Conservation (phyloP, 31 red algal species). For the Endocladia muricata region DNA sequence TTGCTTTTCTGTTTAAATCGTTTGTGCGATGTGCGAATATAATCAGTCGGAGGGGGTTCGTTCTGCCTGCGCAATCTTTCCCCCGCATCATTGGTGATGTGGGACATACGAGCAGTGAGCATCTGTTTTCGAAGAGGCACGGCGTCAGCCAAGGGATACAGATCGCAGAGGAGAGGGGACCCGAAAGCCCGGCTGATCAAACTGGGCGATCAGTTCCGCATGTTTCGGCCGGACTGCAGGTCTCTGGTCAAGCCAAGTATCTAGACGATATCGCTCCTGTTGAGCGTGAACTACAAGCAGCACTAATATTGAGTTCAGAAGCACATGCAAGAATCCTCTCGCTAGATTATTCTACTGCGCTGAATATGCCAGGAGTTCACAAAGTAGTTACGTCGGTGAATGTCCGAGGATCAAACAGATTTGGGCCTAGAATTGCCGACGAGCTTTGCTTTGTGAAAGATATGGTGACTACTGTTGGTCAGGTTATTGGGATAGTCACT, state of each 20-base stretch:
- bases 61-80: background rate
- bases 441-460: constrained; percentile 74
- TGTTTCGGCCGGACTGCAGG: constrained; percentile 56
- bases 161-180: constrained; percentile 22
- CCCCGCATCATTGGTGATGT: background rate
- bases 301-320: constrained; percentile 59
- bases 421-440: constrained; percentile 59
- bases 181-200: background rate
- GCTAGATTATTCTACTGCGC: constrained; percentile 31
- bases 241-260: constrained; percentile 77
- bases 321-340: constrained; percentile 48
- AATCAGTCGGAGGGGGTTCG: background rate
- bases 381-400: constrained; percentile 47
- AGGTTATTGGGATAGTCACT: constrained; percentile 69
- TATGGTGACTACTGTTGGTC: constrained; percentile 72
- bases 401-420: constrained; percentile 66
- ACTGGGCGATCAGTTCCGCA: constrained; percentile 61
- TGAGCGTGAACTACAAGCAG: constrained; percentile 58
- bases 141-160: constrained; percentile 31
- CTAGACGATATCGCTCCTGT: constrained; percentile 77
- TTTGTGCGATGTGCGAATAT: constrained; percentile 29
- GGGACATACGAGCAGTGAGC: background rate
- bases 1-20: constrained; percentile 65
- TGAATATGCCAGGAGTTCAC: constrained; percentile 48
- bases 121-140: constrained; percentile 1